These are phyloP conservation scores for Beauveria australis DNA, from an alignment of 2,329 filamentous ascomycete species.

Conservation along the genomic window DNA sequence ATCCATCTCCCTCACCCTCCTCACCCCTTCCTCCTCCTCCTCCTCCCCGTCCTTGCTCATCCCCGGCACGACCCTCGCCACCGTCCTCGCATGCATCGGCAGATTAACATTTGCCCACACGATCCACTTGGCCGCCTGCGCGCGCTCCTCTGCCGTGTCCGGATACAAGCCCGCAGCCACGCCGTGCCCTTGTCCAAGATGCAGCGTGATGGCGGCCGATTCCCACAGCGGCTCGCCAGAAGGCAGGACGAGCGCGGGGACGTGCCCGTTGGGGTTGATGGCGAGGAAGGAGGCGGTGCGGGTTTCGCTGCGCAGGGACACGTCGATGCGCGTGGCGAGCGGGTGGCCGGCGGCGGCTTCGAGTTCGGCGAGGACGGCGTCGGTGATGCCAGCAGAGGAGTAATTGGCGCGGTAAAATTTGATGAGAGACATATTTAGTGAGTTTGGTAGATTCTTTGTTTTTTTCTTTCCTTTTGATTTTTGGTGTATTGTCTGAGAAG, in stretches of 20 bases:
- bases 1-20: neutral
- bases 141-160: neutral
- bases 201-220: slow-evolving; percentile 12
- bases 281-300: slow-evolving; percentile 1
- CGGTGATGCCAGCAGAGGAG: slow-evolving; percentile 10
- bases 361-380: slow-evolving; percentile 11
- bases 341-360: slow-evolving; percentile 3
- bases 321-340: slow-evolving; percentile 5
- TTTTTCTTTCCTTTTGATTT: too few relatives aligned
- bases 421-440: slow-evolving; percentile 2
- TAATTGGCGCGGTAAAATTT: slow-evolving; percentile 10
- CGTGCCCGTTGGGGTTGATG: slow-evolving; percentile 13
- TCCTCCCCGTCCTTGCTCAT: neutral
- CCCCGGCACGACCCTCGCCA: neutral
- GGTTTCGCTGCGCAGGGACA: neutral
- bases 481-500: too few relatives aligned
- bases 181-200: slow-evolving; percentile 8
- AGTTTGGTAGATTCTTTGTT: too few relatives aligned
- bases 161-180: slow-evolving; percentile 1
- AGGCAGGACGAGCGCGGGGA: slow-evolving; percentile 10
- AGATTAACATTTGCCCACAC: slow-evolving; percentile 8
- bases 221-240: slow-evolving; percentile 8
- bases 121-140: slow-evolving; percentile 12
- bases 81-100: neutral
- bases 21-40: neutral